A percentile compares a stretch with the other conserved stretches of the same genome.
Evolutionary conservation across 768 basidiomycete species (phyloP).

Genomic region (Collybia sp.): DNA sequence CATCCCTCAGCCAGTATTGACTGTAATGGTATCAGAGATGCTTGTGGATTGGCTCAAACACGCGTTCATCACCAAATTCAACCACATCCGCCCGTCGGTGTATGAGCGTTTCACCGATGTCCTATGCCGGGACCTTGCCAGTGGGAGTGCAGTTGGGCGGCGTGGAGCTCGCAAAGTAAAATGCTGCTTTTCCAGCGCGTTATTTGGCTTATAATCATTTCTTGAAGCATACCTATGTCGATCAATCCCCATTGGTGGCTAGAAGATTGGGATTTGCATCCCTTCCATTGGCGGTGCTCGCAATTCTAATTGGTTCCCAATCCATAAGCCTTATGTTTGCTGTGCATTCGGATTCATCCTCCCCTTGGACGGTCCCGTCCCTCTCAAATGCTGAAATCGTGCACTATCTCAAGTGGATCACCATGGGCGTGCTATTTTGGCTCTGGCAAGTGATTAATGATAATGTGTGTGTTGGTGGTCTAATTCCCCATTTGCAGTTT

Average conservation of each 20-base stretch:
- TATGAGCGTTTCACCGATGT: conserved; percentile 96
- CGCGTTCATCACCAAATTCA: conserved; percentile 99
- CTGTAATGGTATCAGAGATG: conserved; percentile 89
- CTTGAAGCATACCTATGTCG: conserved; percentile 79
- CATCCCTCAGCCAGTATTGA: conserved; percentile 74
- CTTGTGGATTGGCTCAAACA: conserved; percentile 98
- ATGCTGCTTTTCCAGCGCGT: background rate
- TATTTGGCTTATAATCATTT: conserved; percentile 3
- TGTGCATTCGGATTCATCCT: conserved; percentile 33
- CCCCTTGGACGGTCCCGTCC: conserved; percentile 40
- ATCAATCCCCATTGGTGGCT: conserved; percentile 93
- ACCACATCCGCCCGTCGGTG: conserved; percentile 92
- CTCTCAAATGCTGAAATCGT: conserved; percentile 44
- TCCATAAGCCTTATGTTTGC: conserved; percentile 60
- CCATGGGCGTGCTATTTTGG: conserved; percentile 72
- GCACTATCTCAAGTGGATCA: conserved; percentile 58
- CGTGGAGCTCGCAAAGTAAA: conserved; percentile 66
- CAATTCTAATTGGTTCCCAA: conserved; percentile 72
- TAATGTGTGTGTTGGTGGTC: background rate
- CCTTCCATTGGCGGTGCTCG: conserved; percentile 83
- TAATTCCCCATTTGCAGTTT: conserved; percentile 38
- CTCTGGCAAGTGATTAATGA: conserved; percentile 61
- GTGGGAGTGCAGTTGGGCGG: conserved; percentile 67
- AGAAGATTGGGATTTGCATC: conserved; percentile 92
- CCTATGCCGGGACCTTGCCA: conserved; percentile 87